Evolutionary conservation across 768 basidiomycete genomes (phyloP), one percentile per base, ranked within the genome.

Genomic region (Nidularia pulvinata): DNA sequence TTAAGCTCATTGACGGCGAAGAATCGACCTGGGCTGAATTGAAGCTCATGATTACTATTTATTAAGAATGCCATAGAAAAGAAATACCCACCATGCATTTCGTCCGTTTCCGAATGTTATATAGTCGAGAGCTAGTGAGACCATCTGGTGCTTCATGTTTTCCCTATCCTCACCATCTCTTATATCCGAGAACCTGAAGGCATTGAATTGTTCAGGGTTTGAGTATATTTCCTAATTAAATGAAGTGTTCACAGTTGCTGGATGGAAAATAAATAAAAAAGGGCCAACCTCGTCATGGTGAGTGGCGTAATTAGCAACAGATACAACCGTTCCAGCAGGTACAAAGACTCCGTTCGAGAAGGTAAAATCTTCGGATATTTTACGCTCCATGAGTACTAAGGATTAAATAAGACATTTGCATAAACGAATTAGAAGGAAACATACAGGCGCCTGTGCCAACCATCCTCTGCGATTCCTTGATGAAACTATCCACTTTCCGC

Each of bases 1-100:
- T 79, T 79, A 35, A 80, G 53, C 55, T 75, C 75, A 47, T 69
- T 75, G 22, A 71, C 71, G 16, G 76, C 76, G 57, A 79, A 77
- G 60, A 78, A 76, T 14, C 77, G 67, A 33, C 77, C 75, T 13
- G 78, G 74, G 52, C 71, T 64, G 42, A 3, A 46, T 33, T 46
- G 50, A 43, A 13, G 33, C 19, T 33, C 49, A n/a, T 33, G 48
- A 22, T 46, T 13, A n/a, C 37, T 9, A 39, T 9, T 39, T 39
- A 39, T 39, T n/a, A n/a, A 39, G 37, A 39, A 39, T 39, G 37
- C 7, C 7, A 39, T 7, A 22, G 47, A 36, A 14, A 1, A 42
- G 50, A 35, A 34, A 34, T 11, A 55, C 60, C n/a, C 35, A 66
- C 61, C 64, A 74, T 16, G 69, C 69, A 53, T 74, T 68, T 33